Evolutionary conservation across 306 rosid genomes (phyloP).

Genomic region (Delonix regia): DNA sequence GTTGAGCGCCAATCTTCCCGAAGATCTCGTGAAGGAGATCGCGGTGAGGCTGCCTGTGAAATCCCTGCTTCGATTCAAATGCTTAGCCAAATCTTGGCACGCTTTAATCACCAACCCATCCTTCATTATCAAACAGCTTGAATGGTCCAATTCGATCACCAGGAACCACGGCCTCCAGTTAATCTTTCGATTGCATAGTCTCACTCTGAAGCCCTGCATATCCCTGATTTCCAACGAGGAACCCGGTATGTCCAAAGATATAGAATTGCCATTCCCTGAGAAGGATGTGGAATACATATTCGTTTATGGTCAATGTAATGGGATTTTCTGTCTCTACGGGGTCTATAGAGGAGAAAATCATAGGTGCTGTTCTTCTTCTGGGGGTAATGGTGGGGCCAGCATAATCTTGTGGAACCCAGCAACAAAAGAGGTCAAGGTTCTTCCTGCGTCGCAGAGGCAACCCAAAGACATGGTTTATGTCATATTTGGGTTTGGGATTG

Average conservation of each 20-base stretch:
- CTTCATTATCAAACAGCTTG: not conserved
- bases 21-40: constrained; percentile 8
- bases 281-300: not conserved
- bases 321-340: not conserved
- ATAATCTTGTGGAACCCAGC: constrained; percentile 7
- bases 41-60: not conserved
- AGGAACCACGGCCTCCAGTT: not conserved
- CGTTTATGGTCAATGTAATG: constrained; percentile 14
- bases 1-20: not conserved
- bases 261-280: not conserved
- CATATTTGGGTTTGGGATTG: constrained; percentile 17
- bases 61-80: constrained; percentile 26
- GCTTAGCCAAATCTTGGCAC: constrained; percentile 10
- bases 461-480: not conserved
- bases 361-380: not conserved
- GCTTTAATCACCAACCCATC: not conserved
- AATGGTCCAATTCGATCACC: not conserved
- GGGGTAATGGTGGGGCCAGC: not conserved
- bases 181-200: not conserved
- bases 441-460: not conserved
- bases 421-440: constrained; percentile 6
- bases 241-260: not conserved
- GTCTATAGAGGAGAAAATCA: not conserved
- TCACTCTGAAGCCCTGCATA: not conserved
- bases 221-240: not conserved